Evolutionary conservation across 179 eudicot species (phyloP).

Genomic region (Beta lomatogona): DNA sequence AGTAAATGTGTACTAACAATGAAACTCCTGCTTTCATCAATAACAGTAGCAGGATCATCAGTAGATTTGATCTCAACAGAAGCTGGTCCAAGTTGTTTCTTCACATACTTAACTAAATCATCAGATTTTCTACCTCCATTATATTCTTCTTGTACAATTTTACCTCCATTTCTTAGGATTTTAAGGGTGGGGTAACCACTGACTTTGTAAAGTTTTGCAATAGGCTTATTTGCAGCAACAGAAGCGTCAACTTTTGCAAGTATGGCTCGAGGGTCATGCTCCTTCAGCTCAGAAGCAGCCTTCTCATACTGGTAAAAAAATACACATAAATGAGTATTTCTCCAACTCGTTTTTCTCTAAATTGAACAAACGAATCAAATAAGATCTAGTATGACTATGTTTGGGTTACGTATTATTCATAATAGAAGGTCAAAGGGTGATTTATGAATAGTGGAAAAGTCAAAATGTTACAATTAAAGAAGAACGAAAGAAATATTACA

Average conservation of each 20-base stretch:
- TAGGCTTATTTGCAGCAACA: constrained; percentile 32
- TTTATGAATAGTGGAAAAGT: too few species aligned
- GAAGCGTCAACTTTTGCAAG: constrained; percentile 42
- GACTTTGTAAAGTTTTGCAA: constrained; percentile 25
- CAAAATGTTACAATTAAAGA: too few species aligned
- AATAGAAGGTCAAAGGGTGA: too few species aligned
- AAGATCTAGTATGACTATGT: too few species aligned
- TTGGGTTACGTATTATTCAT: too few species aligned
- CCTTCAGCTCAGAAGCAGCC: constrained; percentile 40
- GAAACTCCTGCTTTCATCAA: constrained; percentile 46
- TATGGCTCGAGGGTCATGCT: constrained; percentile 41
- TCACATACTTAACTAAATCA: constrained; percentile 57
- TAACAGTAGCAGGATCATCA: constrained; percentile 42
- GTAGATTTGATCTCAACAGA: constrained; percentile 58
- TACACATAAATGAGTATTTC: too few species aligned
- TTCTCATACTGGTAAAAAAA: constrained; percentile 51
- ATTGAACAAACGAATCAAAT: too few species aligned
- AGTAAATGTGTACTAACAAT: constrained; percentile 45
- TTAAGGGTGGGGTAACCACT: constrained; percentile 45
- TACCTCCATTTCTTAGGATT: constrained; percentile 37
- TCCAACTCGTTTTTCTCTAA: too few species aligned
- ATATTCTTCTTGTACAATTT: constrained; percentile 27
- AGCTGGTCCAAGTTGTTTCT: constrained; percentile 68
- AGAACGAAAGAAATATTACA: too few species aligned
- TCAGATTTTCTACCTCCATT: constrained; percentile 50